Percentiles rank a stretch among this genome's conserved stretches.
phyloP scores from a whole-genome alignment of 1,139 yeast genomes.

The Lodderomyces parapsilosis region DNA sequence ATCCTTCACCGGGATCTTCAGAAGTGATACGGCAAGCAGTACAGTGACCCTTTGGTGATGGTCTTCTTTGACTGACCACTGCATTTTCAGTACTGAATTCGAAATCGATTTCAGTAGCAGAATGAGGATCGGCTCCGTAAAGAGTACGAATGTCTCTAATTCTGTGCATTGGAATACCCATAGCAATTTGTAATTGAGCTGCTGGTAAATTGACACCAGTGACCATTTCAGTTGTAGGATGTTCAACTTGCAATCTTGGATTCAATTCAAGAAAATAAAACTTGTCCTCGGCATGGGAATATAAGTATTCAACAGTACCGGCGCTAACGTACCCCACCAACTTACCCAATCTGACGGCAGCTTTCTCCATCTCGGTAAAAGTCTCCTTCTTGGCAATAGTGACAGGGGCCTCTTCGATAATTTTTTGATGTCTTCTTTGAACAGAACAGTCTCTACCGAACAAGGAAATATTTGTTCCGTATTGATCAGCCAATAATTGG shows the following conservation, averaged over 20 bases:
- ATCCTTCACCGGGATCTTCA: constrained; percentile 99
- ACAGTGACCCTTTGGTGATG: constrained; percentile 95
- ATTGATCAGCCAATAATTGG: constrained; percentile 91
- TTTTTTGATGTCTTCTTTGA: constrained; percentile 96
- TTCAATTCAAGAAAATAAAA: constrained; percentile 94
- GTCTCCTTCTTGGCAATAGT: constrained; percentile 88
- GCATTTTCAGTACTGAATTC: constrained; percentile 77
- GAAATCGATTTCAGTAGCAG: constrained; percentile 86
- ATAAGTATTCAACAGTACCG: constrained; percentile 96
- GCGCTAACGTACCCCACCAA: constrained; percentile 98
- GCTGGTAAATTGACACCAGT: constrained; percentile 97
- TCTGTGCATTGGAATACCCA: constrained; percentile 98
- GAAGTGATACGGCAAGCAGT: constrained; percentile 99
- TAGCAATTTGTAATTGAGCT: constrained; percentile 96
- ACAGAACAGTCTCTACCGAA: constrained; percentile 98
- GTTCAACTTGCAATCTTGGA: constrained; percentile 98
- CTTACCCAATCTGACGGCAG: constrained; percentile 95
- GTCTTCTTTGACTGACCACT: constrained; percentile 79
- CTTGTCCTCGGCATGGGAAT: constrained; percentile 90
- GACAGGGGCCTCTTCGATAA: constrained; percentile 95
- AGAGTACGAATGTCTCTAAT: constrained; percentile 87
- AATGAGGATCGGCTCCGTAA: constrained; percentile 95
- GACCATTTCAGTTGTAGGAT: constrained; percentile 99
- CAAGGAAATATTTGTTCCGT: constrained; percentile 88
- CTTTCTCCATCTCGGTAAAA: constrained; percentile 88